Percentiles rank a stretch among this genome's conserved stretches.
Evolutionary conservation across 352 stramenopile species (phyloP).

Genomic region (Phytophthora hybrid): DNA sequence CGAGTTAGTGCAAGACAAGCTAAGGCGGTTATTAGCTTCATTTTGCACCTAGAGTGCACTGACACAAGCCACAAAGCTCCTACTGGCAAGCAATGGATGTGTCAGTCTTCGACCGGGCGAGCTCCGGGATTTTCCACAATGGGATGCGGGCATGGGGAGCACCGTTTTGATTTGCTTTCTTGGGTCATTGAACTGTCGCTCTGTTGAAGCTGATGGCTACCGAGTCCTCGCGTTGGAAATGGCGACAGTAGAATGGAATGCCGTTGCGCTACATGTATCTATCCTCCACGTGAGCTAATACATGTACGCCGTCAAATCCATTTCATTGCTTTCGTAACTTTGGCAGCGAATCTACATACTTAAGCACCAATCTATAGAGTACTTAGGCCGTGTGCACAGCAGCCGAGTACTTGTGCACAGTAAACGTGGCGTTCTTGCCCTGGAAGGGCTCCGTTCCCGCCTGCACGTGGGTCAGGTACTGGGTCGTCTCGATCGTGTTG

Average conservation of each 20-base stretch:
- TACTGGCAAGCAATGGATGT: background rate
- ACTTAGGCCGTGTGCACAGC: slow-evolving; percentile 20
- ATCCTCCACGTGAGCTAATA: background rate
- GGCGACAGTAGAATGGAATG: background rate
- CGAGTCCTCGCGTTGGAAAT: no score
- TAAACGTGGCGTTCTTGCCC: slow-evolving; percentile 39
- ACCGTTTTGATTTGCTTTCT: background rate
- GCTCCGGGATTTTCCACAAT: background rate
- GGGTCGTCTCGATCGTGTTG: slow-evolving; percentile 30
- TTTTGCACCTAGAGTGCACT: no score
- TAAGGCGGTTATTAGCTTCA: no score
- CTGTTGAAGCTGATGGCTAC: background rate
- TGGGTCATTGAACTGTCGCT: background rate
- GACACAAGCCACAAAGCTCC: no score
- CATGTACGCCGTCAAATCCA: background rate
- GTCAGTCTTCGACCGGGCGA: background rate
- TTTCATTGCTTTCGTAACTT: background rate
- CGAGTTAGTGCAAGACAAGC: no score
- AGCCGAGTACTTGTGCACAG: slow-evolving; percentile 32
- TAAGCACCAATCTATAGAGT: background rate
- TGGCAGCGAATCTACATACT: background rate
- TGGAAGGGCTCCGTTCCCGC: slow-evolving; percentile 43
- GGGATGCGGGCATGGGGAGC: background rate
- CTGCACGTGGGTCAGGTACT: slow-evolving; percentile 44
- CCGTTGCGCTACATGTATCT: background rate